These are phyloP conservation scores for Neurospora tetraspora DNA, from an alignment of 495 filamentous ascomycete genomes.

Conservation along the genomic window DNA sequence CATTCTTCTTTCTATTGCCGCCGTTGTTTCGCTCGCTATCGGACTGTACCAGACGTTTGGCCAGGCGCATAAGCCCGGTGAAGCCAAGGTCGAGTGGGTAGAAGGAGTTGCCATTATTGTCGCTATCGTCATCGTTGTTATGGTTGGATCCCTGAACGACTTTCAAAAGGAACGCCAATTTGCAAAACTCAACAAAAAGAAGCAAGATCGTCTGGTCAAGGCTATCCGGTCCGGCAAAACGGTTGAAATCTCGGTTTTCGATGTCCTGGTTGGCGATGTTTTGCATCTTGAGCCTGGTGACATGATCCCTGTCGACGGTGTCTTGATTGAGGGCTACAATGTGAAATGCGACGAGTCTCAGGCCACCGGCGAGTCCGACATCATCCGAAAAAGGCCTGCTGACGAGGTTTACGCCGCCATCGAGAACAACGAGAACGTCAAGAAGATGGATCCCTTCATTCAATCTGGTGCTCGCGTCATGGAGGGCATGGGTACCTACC, in stretches of 20 bases:
- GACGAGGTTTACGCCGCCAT: conserved; percentile 77
- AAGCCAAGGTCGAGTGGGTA: conserved; percentile 58
- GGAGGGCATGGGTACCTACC: conserved; percentile 78
- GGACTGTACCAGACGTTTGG: conserved; percentile 60
- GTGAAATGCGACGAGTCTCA: conserved; percentile 77
- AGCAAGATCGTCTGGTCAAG: conserved; percentile 71
- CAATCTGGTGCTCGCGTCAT: conserved; percentile 87
- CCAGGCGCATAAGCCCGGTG: conserved; percentile 28
- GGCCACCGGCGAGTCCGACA: conserved; percentile 76
- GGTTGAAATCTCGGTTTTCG: conserved; percentile 58
- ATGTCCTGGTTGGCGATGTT: conserved; percentile 64
- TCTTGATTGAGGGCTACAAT: conserved; percentile 60
- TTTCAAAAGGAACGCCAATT: conserved; percentile 77
- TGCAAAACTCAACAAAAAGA: conserved; percentile 66
- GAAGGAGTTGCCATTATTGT: conserved; percentile 72
- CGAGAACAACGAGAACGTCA: conserved; percentile 59
- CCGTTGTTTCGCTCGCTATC: conserved; percentile 58
- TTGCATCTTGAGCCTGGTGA: conserved; percentile 67
- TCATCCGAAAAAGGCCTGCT: conserved; percentile 59
- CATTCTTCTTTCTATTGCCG: conserved; percentile 64
- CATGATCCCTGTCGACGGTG: conserved; percentile 65
- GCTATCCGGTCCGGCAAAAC: conserved; percentile 68
- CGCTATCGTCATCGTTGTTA: conserved; percentile 65
- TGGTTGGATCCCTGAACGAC: conserved; percentile 67
- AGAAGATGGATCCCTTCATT: conserved; percentile 89